These are phyloP conservation scores for Euphorbia schlechtendalii DNA, from an alignment of 441 rosid genomes.

Conservation along the genomic window DNA sequence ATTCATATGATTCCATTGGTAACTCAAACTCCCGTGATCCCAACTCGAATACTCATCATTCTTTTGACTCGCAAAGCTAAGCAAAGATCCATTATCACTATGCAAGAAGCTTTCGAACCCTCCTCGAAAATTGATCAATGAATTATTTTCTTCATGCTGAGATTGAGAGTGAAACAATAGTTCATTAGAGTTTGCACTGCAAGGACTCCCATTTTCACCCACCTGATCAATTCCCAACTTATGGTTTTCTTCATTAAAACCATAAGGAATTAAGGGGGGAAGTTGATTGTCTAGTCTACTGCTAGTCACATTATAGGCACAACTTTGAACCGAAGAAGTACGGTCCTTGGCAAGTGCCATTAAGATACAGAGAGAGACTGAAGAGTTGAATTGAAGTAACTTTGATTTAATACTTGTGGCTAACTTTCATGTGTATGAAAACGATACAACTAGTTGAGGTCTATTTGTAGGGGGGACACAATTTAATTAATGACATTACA, in stretches of 20 bases:
- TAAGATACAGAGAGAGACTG: slow-evolving; percentile 10
- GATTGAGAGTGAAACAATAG: slow-evolving; percentile 26
- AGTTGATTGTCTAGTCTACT: slow-evolving; percentile 24
- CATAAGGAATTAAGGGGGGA: slow-evolving; percentile 35
- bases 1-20: slow-evolving; percentile 34
- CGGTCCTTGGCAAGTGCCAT: slow-evolving; percentile 47
- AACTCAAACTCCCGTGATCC: slow-evolving; percentile 26
- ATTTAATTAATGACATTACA: neutral
- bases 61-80: slow-evolving; percentile 48
- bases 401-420: slow-evolving; percentile 7
- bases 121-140: slow-evolving; percentile 53
- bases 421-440: slow-evolving; percentile 6
- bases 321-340: slow-evolving; percentile 8
- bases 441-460: slow-evolving; percentile 6
- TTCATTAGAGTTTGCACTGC: slow-evolving; percentile 40
- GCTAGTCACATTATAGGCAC: slow-evolving; percentile 23
- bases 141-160: slow-evolving; percentile 28
- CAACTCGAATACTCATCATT: slow-evolving; percentile 32
- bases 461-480: neutral
- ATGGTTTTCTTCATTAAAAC: slow-evolving; percentile 6
- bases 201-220: slow-evolving; percentile 36
- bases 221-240: slow-evolving; percentile 20
- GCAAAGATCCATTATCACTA: slow-evolving; percentile 43
- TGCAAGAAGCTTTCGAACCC: slow-evolving; percentile 23
- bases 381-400: slow-evolving; percentile 1